Evolutionary conservation across 2,329 filamentous ascomycete genomes (phyloP).

Genomic region (Chrysoporthe austroafricana): DNA sequence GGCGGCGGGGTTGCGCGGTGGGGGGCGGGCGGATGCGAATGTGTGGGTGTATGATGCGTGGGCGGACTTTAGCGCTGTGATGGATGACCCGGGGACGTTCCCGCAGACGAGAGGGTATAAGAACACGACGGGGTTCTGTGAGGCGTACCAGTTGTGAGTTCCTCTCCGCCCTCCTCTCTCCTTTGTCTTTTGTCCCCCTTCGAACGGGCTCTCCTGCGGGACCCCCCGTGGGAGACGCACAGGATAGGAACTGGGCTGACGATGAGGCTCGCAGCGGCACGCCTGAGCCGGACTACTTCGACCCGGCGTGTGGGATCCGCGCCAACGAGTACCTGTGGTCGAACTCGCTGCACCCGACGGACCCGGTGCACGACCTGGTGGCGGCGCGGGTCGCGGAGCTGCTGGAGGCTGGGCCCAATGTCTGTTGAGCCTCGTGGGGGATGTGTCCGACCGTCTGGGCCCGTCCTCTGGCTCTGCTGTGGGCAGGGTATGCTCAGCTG

Average conservation of each 20-base stretch:
- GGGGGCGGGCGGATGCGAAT: conserved; percentile 37
- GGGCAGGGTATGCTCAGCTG: neutral
- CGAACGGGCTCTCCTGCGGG: too few species aligned
- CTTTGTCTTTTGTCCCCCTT: too few species aligned
- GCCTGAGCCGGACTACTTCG: conserved; percentile 44
- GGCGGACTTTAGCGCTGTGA: conserved; percentile 52
- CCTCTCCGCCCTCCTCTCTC: too few species aligned
- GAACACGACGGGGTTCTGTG: conserved; percentile 61
- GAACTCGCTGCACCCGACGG: conserved; percentile 67
- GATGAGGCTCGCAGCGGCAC: conserved; percentile 45
- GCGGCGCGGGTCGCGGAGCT: conserved; percentile 52
- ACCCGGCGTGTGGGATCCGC: conserved; percentile 52
- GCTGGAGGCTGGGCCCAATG: conserved; percentile 43
- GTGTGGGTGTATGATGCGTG: conserved; percentile 59
- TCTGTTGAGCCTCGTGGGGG: conserved; percentile 35
- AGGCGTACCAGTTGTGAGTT: conserved; percentile 56
- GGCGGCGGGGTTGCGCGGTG: conserved; percentile 38
- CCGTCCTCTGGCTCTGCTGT: neutral
- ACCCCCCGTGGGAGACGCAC: too few species aligned
- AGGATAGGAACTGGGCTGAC: too few species aligned
- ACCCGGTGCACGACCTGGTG: conserved; percentile 62
- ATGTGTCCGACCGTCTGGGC: too few species aligned
- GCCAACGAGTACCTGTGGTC: conserved; percentile 70
- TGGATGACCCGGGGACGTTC: conserved; percentile 50
- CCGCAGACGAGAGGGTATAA: conserved; percentile 54